Base-by-base conservation (phyloP, 805 yeast species). In the Schwanniomyces pseudopolymorphus region DNA sequence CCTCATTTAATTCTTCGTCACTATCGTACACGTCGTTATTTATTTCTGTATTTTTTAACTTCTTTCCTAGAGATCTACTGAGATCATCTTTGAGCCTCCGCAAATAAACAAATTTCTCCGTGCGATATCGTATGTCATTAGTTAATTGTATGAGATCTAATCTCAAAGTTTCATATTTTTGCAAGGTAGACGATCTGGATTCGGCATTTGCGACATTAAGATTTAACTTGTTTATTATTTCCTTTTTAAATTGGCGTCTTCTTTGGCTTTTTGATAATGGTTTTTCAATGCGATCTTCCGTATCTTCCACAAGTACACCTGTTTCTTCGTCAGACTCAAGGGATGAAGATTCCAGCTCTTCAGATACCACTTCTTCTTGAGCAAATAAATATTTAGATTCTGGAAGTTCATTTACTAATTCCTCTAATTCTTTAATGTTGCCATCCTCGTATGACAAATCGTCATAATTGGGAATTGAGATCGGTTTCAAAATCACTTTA, bases 321-420 rank as follows among this genome's bases (percentile, higher is more conserved):
- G 42, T 35, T 33, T 46, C 48, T 5, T 44, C 45, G 11, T 36
- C 36, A 11, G 43, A 24, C 22, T 39, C 28, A 27, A 35, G 27
- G 13, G 36, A 35, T 33, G 36, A 43, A 20, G 45, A 24, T 33
- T 41, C 39, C 13, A n/a, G 37, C 21, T 40, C 46, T 1, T 45
- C 51, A 2, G 44, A 56, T 10, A 37, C 49, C 3, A 40, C 49
- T 13, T 40, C 43, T 19, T 37, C 24, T 11, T 37, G 38, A 20
- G 46, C 22, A 40, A 62, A 49, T 40, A 71, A 55, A 45, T 68
- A 64, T 46, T 59, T 60, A 8, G 63, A 47, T 39, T 67, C 70
- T 2, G 77, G 77, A 27, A 72, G 54, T 39, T 63, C 67, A 1
- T 45, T 39, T 8, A 66, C 56, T 48, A 71, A 52, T 4, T 52